Base-by-base conservation (phyloP, 2,329 filamentous ascomycete genomes). In the Beauveria sp. region DNA sequence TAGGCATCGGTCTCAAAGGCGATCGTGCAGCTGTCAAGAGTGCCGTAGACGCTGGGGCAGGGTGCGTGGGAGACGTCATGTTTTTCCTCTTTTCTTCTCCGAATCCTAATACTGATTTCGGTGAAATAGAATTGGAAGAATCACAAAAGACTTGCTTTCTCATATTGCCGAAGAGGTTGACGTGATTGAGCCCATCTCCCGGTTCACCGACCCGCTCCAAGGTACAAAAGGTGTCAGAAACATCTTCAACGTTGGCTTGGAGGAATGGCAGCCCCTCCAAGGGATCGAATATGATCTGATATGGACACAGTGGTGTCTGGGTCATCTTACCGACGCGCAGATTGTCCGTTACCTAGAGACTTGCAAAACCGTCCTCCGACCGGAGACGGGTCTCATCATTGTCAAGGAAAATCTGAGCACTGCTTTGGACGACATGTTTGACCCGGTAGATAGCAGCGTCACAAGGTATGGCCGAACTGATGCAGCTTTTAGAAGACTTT, bases 141-240 rank as follows among this genome's bases (percentile, higher is more conserved):
- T 97, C 62, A 96, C 91, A 0, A 81, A 88, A 63, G 89, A 89
- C 0, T 80, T 97, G 3, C 78, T 97, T 16, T 74, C 87, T 26
- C 79, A 84, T 24, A 77, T 93, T 1, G 86, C 88, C n/a, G 77
- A 85, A 16, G 76, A 80, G 2, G 87, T 96, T 5, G 93, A 97
- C 71, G 81, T 96, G 20, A 84, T 97, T 40, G 93, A 97, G 77
- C 93, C 93, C 0, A 84, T 96, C 22, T 78, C 80, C 66, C 91
- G 92, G 70, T 96, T 97, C 74, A 92, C 91, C 1, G 80, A 81
- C n/a, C 76, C 79, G 20, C 75, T 96, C 1, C 69, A 74, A 3
- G 81, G 78, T 0, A 81, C 80, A 47, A 72, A 84, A 1, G 88
- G 88, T 1, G 77, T 86, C 10, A 77, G 82, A 2, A 75, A 80